Evolutionary conservation across 192 early-diverging fungal species (phyloP), one percentile per base, ranked within the genome.

Genomic region (Coemansia sp.): DNA sequence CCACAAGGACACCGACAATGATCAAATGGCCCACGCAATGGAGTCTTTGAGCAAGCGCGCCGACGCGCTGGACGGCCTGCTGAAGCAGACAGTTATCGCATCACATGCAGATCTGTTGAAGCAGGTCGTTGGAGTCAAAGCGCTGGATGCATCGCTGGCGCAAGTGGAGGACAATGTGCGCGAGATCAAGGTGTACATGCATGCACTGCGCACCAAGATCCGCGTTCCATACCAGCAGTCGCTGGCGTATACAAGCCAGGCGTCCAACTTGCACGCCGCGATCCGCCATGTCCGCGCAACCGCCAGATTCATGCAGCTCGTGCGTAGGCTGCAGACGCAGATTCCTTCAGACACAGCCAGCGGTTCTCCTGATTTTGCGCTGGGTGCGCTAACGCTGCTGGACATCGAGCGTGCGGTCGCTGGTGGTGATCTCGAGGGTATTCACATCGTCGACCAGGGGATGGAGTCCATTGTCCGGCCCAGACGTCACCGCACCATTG

Each of bases 181-280:
- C 28, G 71, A 77, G 63, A 70, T 82, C 39, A 66, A 67, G 31
- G 5, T 30, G 46, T 61, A 62, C 28, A 77, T 82, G 74, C 74
- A 76, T 28, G 61, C 49, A 3, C 21, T 82, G 58, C 79, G 74
- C 7, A 61, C 70, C 1, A 60, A 53, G 29, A 69, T 82, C 43
- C 74, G 71, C 1, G 74, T 77, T 33, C 74, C 79, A 4, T 69
- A 73, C 33, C 59, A 68, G 52, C 79, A 82, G 68, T 63, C 71
- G 6, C 59, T 25, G 37, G 31, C 1, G 34, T 77, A 70, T 26
- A 61, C 63, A 0, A 29, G 35, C 10, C 74, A 76, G 67, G 42
- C 70, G 21, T 30, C 28, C 16, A 72, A 76, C 45, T 58, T 76
- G 70, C 74, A 76, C 18, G 33, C 53, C 18, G 79, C 79, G 0